A percentile compares a stretch with the other conserved stretches of the same genome.
Evolutionary conservation across 495 filamentous ascomycete genomes (phyloP).

Genomic region (Penicillium cinerascens): DNA sequence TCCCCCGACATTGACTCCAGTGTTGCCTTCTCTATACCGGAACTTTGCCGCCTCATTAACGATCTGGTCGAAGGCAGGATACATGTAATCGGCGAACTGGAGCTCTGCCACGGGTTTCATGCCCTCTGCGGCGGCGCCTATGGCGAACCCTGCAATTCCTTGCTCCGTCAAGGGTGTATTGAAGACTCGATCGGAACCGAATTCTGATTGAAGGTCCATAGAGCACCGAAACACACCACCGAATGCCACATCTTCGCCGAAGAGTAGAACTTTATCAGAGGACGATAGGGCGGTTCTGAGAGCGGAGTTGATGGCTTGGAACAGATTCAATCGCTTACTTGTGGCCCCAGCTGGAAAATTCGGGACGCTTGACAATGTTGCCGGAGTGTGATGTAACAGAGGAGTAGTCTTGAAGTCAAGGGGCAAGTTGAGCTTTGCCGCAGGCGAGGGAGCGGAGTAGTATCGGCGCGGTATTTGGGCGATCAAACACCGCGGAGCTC

Average conservation of each 20-base stretch:
- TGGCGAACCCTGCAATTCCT: slow-evolving; percentile 90
- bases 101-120: slow-evolving; percentile 95
- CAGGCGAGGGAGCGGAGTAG: slow-evolving; percentile 35
- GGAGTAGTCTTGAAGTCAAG: slow-evolving; percentile 84
- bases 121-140: slow-evolving; percentile 84
- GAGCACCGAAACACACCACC: slow-evolving; percentile 96
- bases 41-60: slow-evolving; percentile 97
- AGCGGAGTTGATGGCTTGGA: slow-evolving; percentile 89
- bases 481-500: slow-evolving; percentile 12
- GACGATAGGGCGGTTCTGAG: slow-evolving; percentile 75
- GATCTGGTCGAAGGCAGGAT: slow-evolving; percentile 93
- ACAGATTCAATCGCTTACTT: slow-evolving; percentile 84
- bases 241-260: slow-evolving; percentile 96
- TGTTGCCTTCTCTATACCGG: slow-evolving; percentile 76
- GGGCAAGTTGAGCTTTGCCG: slow-evolving; percentile 72
- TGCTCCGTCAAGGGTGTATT: slow-evolving; percentile 95
- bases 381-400: slow-evolving; percentile 72
- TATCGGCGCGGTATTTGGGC: slow-evolving; percentile 14
- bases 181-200: slow-evolving; percentile 87
- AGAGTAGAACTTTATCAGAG: slow-evolving; percentile 83
- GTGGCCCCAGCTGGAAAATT: slow-evolving; percentile 63
- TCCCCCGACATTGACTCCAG: slow-evolving; percentile 66
- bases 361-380: slow-evolving; percentile 60
- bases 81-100: slow-evolving; percentile 98
- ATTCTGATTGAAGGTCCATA: slow-evolving; percentile 81